Conservation (phyloP, 192 early-diverging fungal genomes). For the Helicostylum pulchrum region DNA sequence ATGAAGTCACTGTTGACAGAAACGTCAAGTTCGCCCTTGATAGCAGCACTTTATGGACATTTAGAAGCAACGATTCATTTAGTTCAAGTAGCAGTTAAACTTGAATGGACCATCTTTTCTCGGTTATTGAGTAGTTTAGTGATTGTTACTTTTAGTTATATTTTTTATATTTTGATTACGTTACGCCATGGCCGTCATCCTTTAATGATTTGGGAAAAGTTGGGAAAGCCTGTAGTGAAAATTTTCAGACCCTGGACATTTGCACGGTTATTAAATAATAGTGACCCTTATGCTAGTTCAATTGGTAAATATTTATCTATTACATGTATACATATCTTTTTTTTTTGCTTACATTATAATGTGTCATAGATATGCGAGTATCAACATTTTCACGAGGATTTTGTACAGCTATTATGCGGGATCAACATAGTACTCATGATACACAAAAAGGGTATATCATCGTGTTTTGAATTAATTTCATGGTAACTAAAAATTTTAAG, state of each 20-base stretch:
- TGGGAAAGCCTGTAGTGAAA: slow-evolving; percentile 46
- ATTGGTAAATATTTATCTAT: slow-evolving; percentile 38
- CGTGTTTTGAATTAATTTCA: no score
- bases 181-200: slow-evolving; percentile 32
- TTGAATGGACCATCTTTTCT: slow-evolving; percentile 38
- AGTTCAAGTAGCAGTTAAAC: slow-evolving; percentile 20
- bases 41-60: slow-evolving; percentile 22
- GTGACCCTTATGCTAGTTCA: slow-evolving; percentile 47
- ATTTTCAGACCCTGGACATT: slow-evolving; percentile 47
- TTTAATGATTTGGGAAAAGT: slow-evolving; percentile 47
- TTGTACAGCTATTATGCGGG: slow-evolving; percentile 53
- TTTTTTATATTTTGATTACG: slow-evolving; percentile 27
- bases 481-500: not conserved
- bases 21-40: not conserved
- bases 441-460: slow-evolving; percentile 39
- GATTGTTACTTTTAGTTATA: slow-evolving; percentile 23
- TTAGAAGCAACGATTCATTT: slow-evolving; percentile 27
- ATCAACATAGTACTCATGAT: slow-evolving; percentile 48
- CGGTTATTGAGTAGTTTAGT: slow-evolving; percentile 27
- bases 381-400: slow-evolving; percentile 53
- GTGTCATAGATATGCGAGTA: slow-evolving; percentile 45
- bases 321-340: slow-evolving; percentile 11
- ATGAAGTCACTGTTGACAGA: no score
- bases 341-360: not conserved
- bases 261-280: slow-evolving; percentile 40